A percentile compares a stretch with the other conserved stretches of the same genome.
phyloP scores from a whole-genome alignment of 2,329 filamentous ascomycete genomes.

The Ramularia endophylla region DNA sequence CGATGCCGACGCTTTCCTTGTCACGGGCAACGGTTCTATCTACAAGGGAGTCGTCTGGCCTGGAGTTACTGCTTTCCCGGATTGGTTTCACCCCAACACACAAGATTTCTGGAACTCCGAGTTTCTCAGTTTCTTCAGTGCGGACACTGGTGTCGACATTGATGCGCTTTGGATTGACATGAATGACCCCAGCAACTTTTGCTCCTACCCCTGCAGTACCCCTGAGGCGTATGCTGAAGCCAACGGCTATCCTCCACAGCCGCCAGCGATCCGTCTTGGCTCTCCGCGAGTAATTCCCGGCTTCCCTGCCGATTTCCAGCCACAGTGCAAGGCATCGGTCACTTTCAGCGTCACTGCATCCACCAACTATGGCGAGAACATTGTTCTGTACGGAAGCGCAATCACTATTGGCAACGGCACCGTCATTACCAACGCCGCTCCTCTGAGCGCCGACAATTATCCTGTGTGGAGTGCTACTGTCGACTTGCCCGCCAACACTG shows the following conservation, averaged over 20 bases:
- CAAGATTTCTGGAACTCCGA: conserved; percentile 65
- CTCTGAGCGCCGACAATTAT: conserved; percentile 27
- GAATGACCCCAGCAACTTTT: conserved; percentile 56
- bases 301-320: conserved; percentile 63
- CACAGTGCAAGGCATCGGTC: conserved; percentile 34
- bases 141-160: conserved; percentile 62
- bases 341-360: conserved; percentile 30
- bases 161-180: conserved; percentile 69
- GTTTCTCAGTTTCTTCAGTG: conserved; percentile 59
- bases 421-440: conserved; percentile 24
- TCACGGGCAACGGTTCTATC: conserved; percentile 48
- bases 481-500: conserved; percentile 28
- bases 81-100: conserved; percentile 66
- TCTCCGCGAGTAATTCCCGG: conserved; percentile 62
- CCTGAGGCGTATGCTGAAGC: conserved; percentile 33
- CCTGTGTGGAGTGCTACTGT: conserved; percentile 31
- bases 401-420: conserved; percentile 23
- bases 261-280: conserved; percentile 55
- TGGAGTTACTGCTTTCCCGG: conserved; percentile 46
- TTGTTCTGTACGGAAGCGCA: conserved; percentile 28
- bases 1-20: conserved; percentile 51
- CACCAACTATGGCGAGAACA: conserved; percentile 33
- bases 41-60: conserved; percentile 69
- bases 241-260: conserved; percentile 52
- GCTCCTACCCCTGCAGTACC: conserved; percentile 35